A percentile compares a stretch with the other conserved stretches of the same genome.
phyloP scores from a whole-genome alignment of 2,329 filamentous ascomycete species.

The Trichophyton equinum region DNA sequence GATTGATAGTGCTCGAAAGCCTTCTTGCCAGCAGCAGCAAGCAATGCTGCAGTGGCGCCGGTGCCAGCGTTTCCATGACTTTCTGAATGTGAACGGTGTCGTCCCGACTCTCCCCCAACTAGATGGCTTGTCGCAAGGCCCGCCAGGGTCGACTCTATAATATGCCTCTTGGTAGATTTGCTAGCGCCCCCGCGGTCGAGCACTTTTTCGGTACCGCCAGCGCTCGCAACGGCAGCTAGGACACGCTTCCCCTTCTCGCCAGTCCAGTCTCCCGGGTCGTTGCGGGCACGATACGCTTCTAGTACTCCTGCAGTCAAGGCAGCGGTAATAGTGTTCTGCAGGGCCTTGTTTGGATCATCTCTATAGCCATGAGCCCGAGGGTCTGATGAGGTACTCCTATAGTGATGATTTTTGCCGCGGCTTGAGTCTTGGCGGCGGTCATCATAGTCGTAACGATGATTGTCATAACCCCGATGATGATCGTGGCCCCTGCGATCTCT shows the following conservation, averaged over 20 bases:
- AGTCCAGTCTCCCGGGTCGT: slow-evolving; percentile 77
- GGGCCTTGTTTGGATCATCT: slow-evolving; percentile 46
- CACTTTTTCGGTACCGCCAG: slow-evolving; percentile 72
- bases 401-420: slow-evolving; percentile 22
- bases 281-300: slow-evolving; percentile 82
- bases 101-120: slow-evolving; percentile 64
- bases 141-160: slow-evolving; percentile 77
- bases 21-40: slow-evolving; percentile 39
- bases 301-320: slow-evolving; percentile 80
- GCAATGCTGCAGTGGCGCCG: slow-evolving; percentile 29
- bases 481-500: slow-evolving; percentile 20
- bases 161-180: slow-evolving; percentile 64
- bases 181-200: slow-evolving; percentile 41
- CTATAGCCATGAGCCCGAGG: slow-evolving; percentile 40
- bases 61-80: slow-evolving; percentile 28
- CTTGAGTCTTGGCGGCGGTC: background rate
- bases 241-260: slow-evolving; percentile 87
- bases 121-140: slow-evolving; percentile 76
- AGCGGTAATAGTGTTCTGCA: slow-evolving; percentile 80
- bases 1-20: slow-evolving; percentile 34
- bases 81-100: slow-evolving; percentile 25
- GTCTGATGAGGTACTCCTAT: slow-evolving; percentile 28
- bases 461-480: slow-evolving; percentile 18
- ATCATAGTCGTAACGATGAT: background rate
- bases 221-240: slow-evolving; percentile 72